Evolutionary conservation across 2,329 filamentous ascomycete genomes (phyloP).

Genomic region (Fusarium poae): DNA sequence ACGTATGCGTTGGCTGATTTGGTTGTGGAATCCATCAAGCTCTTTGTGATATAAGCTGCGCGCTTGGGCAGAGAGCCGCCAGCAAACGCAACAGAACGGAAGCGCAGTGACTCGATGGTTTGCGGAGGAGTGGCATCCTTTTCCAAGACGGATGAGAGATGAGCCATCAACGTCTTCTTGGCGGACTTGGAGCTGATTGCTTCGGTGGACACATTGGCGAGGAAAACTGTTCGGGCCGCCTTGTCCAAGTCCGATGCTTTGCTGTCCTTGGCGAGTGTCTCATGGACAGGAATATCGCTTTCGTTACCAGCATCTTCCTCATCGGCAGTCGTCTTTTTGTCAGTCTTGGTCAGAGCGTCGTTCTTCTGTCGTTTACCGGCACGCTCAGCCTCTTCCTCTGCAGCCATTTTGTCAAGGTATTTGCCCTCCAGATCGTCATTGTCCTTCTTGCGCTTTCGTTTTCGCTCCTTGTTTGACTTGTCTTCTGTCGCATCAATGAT

Average conservation of each 20-base stretch:
- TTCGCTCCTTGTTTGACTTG: conserved; percentile 62
- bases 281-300: conserved; percentile 65
- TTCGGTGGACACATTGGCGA: conserved; percentile 88
- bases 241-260: conserved; percentile 80
- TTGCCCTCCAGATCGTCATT: conserved; percentile 78
- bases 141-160: conserved; percentile 81
- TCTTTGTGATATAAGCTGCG: conserved; percentile 92
- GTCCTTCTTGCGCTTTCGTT: conserved; percentile 76
- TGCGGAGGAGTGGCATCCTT: conserved; percentile 66
- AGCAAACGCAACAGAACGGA: conserved; percentile 91
- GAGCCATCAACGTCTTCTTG: conserved; percentile 80
- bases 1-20: conserved; percentile 95
- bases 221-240: conserved; percentile 88
- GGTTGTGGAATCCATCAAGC: conserved; percentile 90
- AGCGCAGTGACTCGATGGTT: conserved; percentile 90
- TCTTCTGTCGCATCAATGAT: conserved; percentile 53
- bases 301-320: conserved; percentile 62
- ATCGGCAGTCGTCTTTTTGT: conserved; percentile 55
- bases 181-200: conserved; percentile 86
- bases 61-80: conserved; percentile 85
- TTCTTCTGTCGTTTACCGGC: conserved; percentile 67
- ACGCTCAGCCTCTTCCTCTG: conserved; percentile 70
- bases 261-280: conserved; percentile 66
- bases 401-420: conserved; percentile 75
- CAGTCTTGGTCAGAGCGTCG: conserved; percentile 47